Evolutionary conservation across 1,139 yeast genomes (phyloP).

Genomic region (Geotrichum reessii): DNA sequence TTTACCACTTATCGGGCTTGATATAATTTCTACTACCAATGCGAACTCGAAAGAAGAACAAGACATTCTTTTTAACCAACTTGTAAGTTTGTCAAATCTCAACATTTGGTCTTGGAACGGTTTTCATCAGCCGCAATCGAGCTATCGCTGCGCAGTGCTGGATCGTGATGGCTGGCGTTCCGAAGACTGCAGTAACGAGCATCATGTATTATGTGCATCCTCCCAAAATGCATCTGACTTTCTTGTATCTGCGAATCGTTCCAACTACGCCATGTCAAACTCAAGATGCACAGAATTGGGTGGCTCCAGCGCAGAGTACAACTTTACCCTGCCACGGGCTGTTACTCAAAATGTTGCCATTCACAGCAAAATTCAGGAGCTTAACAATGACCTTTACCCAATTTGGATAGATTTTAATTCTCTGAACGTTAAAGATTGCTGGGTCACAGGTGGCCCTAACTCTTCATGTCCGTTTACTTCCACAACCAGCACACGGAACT

Average conservation of each 20-base stretch:
- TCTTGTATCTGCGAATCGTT: constrained; percentile 3
- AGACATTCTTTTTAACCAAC: constrained; percentile 12
- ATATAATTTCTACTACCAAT: neutral
- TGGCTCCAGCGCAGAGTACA: neutral
- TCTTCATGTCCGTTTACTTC: constrained; percentile 71
- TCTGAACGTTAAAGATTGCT: constrained; percentile 65
- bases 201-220: constrained; percentile 54
- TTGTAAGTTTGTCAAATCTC: constrained; percentile 33
- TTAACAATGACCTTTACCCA: constrained; percentile 23
- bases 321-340: constrained; percentile 54
- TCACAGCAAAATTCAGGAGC: constrained; percentile 21
- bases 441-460: constrained; percentile 80
- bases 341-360: constrained; percentile 43
- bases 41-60: constrained; percentile 35
- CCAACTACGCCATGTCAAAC: neutral
- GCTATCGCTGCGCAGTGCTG: constrained; percentile 58
- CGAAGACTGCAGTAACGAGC: constrained; percentile 55
- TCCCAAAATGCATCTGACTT: constrained; percentile 10
- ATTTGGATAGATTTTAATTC: constrained; percentile 87
- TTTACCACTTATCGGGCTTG: constrained; percentile 46
- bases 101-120: constrained; percentile 71
- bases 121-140: constrained; percentile 44
- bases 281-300: neutral
- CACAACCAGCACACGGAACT: neutral
- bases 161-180: constrained; percentile 50